phyloP scores from a whole-genome alignment of 1,284 basidiomycete species.

The Sanguinoderma infundibulare region DNA sequence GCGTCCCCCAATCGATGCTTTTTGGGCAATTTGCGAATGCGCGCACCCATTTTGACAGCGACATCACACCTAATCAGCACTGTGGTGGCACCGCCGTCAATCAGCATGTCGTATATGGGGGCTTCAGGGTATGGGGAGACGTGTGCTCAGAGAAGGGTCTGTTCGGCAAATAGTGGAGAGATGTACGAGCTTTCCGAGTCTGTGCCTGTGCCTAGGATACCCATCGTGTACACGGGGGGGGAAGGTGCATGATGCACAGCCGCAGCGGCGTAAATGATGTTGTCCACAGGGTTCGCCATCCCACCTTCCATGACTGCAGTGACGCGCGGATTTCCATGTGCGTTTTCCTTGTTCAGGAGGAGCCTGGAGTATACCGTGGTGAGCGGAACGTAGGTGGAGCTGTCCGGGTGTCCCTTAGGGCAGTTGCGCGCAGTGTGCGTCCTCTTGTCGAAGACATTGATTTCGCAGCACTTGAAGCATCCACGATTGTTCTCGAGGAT shows the following conservation, averaged over 20 bases:
- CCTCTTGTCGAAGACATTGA: not conserved
- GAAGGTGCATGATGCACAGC: too few species aligned
- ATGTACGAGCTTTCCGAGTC: not conserved
- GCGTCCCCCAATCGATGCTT: not conserved
- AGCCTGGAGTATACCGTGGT: not conserved
- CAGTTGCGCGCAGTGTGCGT: not conserved
- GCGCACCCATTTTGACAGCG: constrained; percentile 34
- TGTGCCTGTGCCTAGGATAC: too few species aligned
- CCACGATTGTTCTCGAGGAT: not conserved
- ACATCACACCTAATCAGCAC: constrained; percentile 5
- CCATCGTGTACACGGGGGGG: too few species aligned
- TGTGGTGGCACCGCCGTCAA: not conserved
- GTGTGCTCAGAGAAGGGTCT: not conserved
- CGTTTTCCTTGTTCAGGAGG: not conserved
- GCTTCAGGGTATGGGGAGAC: not conserved
- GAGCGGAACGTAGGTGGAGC: not conserved
- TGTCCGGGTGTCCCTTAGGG: not conserved
- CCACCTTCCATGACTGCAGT: not conserved
- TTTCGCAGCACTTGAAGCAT: constrained; percentile 9
- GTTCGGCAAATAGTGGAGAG: too few species aligned
- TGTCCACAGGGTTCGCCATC: not conserved
- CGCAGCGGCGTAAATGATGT: not conserved
- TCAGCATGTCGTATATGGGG: not conserved
- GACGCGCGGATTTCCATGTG: not conserved
- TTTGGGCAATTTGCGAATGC: not conserved